Evolutionary conservation across 371 early-diverging fungal species (phyloP).

Genomic region (Blakeslea trispora): DNA sequence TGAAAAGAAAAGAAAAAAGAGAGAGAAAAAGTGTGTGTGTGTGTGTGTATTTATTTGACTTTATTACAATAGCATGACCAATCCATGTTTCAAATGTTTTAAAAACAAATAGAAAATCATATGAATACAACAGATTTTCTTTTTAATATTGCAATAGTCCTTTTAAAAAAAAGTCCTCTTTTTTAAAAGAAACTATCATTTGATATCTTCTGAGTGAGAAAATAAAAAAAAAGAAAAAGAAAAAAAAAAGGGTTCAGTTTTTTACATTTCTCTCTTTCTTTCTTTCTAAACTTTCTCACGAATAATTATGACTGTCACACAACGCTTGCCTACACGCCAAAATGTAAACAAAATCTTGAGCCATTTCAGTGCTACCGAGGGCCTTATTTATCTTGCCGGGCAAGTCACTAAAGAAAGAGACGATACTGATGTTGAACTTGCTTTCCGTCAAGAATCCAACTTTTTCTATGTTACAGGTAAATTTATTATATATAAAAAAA

Average conservation of each 20-base stretch:
- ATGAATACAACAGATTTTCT: too few relatives aligned
- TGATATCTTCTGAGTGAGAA: too few relatives aligned
- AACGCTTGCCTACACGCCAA: conserved; percentile 57
- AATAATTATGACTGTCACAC: conserved; percentile 26
- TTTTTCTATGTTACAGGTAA: conserved; percentile 72
- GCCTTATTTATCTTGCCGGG: conserved; percentile 71
- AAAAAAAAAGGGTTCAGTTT: not conserved
- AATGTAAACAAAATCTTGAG: conserved; percentile 66
- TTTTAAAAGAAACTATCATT: too few relatives aligned
- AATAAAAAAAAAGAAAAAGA: too few relatives aligned
- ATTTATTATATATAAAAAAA: not conserved
- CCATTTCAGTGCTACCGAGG: conserved; percentile 57
- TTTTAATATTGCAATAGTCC: too few relatives aligned
- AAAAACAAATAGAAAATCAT: too few relatives aligned
- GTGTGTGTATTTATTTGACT: too few relatives aligned
- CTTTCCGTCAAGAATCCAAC: conserved; percentile 87
- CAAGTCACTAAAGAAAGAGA: conserved; percentile 67
- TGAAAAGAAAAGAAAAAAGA: not conserved
- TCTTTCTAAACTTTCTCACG: conserved; percentile 18
- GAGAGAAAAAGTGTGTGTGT: conserved; percentile 4
- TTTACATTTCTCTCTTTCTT: not conserved
- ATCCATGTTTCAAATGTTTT: too few relatives aligned
- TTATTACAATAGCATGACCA: too few relatives aligned
- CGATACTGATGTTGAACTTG: conserved; percentile 74
- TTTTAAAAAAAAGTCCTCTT: too few relatives aligned